Percentiles rank a stretch among this genome's conserved stretches.
These are phyloP conservation scores for Annulohypoxylon truncatum DNA, from an alignment of 2,329 filamentous ascomycete genomes.

Conservation along the genomic window DNA sequence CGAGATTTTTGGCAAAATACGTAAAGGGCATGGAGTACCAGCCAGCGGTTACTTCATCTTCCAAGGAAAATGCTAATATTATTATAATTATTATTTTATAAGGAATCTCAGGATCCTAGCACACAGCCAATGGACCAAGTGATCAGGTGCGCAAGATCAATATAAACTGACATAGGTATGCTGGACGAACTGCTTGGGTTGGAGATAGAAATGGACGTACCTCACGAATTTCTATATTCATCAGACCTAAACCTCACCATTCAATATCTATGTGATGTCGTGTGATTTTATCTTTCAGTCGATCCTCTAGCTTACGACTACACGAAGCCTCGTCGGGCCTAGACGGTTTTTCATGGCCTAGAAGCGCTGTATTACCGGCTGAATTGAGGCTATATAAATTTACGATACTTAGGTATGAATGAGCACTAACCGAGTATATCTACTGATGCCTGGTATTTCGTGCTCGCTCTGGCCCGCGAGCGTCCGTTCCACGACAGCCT, in stretches of 20 bases:
- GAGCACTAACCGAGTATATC: slow-evolving; percentile 12
- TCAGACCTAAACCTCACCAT: background rate
- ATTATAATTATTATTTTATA: background rate
- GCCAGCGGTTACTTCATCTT: background rate
- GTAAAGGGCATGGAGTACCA: background rate
- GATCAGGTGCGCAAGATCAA: background rate
- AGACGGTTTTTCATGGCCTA: slow-evolving; percentile 26
- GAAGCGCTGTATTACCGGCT: slow-evolving; percentile 27
- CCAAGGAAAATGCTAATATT: background rate
- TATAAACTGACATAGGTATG: background rate
- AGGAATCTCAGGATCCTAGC: background rate
- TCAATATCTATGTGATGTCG: slow-evolving; percentile 11
- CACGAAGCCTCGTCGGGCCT: slow-evolving; percentile 25
- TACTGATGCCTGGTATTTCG: slow-evolving; percentile 19
- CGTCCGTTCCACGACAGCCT: slow-evolving; percentile 7
- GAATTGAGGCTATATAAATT: slow-evolving; percentile 34
- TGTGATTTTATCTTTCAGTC: slow-evolving; percentile 7
- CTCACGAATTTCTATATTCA: background rate
- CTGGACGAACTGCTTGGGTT: background rate
- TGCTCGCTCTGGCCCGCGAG: slow-evolving; percentile 14
- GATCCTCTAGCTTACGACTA: background rate
- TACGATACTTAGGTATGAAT: slow-evolving; percentile 4
- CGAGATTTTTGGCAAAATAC: slow-evolving; percentile 35
- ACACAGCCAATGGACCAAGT: background rate
- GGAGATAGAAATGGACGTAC: slow-evolving; percentile 2